Percentiles rank a stretch among this genome's conserved stretches.
phyloP scores from a whole-genome alignment of 2,329 filamentous ascomycete genomes.

The Tolypocladium sp. region DNA sequence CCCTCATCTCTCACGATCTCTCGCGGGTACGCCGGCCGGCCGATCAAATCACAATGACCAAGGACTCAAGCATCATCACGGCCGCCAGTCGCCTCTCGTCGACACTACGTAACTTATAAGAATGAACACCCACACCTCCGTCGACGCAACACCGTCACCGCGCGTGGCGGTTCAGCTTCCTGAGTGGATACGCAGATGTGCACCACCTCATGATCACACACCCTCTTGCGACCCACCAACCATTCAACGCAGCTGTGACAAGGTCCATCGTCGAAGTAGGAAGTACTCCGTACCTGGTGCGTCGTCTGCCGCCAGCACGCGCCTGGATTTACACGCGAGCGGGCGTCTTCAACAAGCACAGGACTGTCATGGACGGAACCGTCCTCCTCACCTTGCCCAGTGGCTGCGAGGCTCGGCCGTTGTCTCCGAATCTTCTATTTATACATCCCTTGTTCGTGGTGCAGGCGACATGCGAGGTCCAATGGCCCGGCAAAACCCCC shows the following conservation, averaged over 20 bases:
- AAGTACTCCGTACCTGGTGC: neutral
- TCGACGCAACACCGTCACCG: neutral
- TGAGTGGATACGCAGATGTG: neutral
- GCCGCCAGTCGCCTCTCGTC: neutral
- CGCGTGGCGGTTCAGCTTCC: slow-evolving; percentile 1
- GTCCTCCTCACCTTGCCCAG: neutral
- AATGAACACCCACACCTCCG: neutral
- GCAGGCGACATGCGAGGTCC: neutral
- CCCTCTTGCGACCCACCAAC: neutral
- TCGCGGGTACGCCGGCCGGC: neutral
- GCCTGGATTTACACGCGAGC: neutral
- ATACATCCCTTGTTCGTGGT: neutral
- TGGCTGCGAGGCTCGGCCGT: neutral
- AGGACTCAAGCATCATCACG: neutral
- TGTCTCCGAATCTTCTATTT: neutral
- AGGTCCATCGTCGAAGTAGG: neutral
- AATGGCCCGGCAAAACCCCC: neutral
- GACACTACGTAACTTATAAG: neutral
- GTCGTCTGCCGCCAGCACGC: neutral
- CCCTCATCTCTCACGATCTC: neutral
- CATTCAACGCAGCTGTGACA: neutral
- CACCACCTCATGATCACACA: neutral
- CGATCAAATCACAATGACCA: neutral
- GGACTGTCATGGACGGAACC: neutral
- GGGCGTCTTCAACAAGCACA: neutral